These are phyloP conservation scores for Talaromyces piceae DNA, from an alignment of 2,329 filamentous ascomycete species.

Conservation along the genomic window DNA sequence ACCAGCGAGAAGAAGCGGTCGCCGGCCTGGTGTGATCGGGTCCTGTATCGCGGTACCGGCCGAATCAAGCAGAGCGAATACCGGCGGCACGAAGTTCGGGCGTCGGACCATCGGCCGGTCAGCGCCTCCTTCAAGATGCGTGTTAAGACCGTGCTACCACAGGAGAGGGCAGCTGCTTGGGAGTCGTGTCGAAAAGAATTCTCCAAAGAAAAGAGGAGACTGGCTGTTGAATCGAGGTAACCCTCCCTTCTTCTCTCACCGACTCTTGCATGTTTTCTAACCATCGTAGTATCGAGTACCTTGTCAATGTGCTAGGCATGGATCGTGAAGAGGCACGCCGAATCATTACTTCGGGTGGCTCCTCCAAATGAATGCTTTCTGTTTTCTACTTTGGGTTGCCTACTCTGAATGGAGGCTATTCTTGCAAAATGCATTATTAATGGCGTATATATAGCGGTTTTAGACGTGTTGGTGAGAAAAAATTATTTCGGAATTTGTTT, in stretches of 20 bases:
- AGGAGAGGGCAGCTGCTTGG: conserved; percentile 59
- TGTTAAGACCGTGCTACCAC: conserved; percentile 70
- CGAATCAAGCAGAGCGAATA: conserved; percentile 85
- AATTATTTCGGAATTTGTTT: background rate
- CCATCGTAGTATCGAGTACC: conserved; percentile 54
- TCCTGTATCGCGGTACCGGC: conserved; percentile 76
- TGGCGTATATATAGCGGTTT: background rate
- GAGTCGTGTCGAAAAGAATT: conserved; percentile 69
- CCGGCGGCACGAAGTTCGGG: conserved; percentile 75
- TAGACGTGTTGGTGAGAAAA: background rate
- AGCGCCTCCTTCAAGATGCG: conserved; percentile 75
- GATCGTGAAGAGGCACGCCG: conserved; percentile 46
- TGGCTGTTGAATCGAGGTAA: conserved; percentile 71
- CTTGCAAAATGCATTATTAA: background rate
- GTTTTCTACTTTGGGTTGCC: no score
- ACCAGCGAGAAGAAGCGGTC: conserved; percentile 88
- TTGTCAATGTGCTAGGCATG: conserved; percentile 56
- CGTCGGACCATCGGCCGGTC: conserved; percentile 89
- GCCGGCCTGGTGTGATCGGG: conserved; percentile 92
- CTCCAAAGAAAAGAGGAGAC: conserved; percentile 60
- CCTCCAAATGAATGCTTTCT: conserved; percentile 9
- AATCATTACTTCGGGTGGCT: conserved; percentile 28
- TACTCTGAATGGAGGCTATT: background rate
- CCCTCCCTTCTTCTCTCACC: conserved; percentile 25
- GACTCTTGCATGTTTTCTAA: background rate